These are phyloP conservation scores for Dryas drummondii DNA, from an alignment of 306 rosid species.

Conservation along the genomic window DNA sequence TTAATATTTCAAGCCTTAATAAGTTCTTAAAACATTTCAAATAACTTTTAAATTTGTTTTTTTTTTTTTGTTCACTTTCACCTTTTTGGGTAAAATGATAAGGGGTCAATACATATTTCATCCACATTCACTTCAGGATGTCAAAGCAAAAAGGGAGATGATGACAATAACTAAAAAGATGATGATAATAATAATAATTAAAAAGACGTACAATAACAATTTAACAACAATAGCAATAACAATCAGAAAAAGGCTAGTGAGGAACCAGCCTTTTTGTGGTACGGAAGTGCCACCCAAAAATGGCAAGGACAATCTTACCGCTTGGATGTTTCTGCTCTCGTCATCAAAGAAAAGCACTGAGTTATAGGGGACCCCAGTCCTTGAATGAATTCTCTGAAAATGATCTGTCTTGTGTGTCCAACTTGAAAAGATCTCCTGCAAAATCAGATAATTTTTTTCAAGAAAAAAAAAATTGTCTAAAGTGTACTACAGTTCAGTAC, in stretches of 20 bases:
- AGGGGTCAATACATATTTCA: background rate
- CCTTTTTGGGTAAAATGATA: too few relatives aligned
- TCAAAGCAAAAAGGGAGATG: background rate
- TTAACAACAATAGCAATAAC: background rate
- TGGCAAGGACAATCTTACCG: slow-evolving; percentile 30
- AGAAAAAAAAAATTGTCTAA: background rate
- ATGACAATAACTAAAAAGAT: background rate
- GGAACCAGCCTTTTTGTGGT: background rate
- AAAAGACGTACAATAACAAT: too few relatives aligned
- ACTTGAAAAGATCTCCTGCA: slow-evolving; percentile 75
- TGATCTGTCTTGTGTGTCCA: slow-evolving; percentile 71
- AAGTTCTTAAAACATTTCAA: too few relatives aligned
- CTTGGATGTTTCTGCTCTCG: slow-evolving; percentile 58
- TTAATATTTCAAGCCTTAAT: too few relatives aligned
- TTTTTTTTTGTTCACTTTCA: too few relatives aligned
- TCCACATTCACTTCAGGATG: background rate
- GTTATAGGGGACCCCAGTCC: slow-evolving; percentile 56
- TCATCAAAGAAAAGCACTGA: slow-evolving; percentile 82
- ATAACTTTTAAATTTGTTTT: too few relatives aligned
- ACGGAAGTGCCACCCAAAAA: background rate
- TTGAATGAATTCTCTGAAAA: slow-evolving; percentile 61
- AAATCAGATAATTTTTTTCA: slow-evolving; percentile 9
- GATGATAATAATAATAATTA: background rate
- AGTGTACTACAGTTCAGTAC: background rate
- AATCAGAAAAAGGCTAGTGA: background rate